Evolutionary conservation across 495 filamentous ascomycete genomes (phyloP).

Genomic region (Astrothelium subdiscretum): DNA sequence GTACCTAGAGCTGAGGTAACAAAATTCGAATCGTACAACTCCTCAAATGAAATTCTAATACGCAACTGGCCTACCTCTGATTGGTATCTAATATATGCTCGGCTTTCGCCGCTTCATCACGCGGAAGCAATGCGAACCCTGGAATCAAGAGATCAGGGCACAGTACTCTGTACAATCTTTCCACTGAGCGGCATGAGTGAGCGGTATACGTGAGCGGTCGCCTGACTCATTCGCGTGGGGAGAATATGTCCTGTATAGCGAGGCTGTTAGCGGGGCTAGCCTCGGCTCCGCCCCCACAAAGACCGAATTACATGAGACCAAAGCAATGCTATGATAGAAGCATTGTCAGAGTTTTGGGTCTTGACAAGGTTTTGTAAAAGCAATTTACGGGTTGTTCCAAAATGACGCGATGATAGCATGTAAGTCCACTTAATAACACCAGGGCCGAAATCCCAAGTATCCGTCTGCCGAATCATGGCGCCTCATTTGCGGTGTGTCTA

Average conservation of each 20-base stretch:
- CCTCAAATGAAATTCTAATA: background rate
- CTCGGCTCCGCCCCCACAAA: background rate
- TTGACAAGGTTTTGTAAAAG: background rate
- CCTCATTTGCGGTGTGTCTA: conserved; percentile 1
- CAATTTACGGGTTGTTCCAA: too few relatives aligned
- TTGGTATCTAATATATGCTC: background rate
- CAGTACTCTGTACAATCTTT: too few relatives aligned
- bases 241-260: background rate
- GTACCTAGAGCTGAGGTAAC: too few relatives aligned
- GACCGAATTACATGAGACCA: background rate
- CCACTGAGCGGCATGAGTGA: background rate
- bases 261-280: background rate
- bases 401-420: too few relatives aligned
- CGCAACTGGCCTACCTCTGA: background rate
- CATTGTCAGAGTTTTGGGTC: background rate
- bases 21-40: too few relatives aligned
- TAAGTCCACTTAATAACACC: too few relatives aligned
- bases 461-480: background rate
- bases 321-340: background rate
- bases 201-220: background rate
- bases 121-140: background rate
- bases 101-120: background rate
- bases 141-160: too few relatives aligned
- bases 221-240: background rate
- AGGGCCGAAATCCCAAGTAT: too few relatives aligned